These are phyloP conservation scores for Rhizopus stolonifer DNA, from an alignment of 371 early-diverging fungal genomes.

Conservation along the genomic window DNA sequence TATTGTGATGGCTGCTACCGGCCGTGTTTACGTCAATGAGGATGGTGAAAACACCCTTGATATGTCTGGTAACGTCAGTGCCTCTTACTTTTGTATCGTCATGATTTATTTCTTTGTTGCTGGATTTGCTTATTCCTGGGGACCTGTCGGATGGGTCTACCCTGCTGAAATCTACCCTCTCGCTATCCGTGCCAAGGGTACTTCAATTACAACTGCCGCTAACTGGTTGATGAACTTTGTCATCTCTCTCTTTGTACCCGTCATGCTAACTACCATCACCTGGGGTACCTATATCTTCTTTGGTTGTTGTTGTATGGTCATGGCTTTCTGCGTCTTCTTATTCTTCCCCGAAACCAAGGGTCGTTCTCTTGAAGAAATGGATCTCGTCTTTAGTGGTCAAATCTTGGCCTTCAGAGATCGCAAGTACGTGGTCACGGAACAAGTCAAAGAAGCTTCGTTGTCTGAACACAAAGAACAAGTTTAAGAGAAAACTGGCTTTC, in stretches of 20 bases:
- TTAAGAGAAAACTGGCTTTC: not conserved
- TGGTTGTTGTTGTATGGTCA: conserved; percentile 47
- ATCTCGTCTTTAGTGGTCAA: conserved; percentile 47
- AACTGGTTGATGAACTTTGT: conserved; percentile 66
- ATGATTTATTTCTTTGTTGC: conserved; percentile 53
- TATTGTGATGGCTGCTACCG: conserved; percentile 44
- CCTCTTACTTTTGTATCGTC: conserved; percentile 51
- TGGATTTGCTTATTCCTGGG: conserved; percentile 54
- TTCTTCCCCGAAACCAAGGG: conserved; percentile 64
- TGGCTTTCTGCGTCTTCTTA: conserved; percentile 37
- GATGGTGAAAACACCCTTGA: conserved; percentile 21
- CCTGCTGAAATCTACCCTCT: conserved; percentile 69
- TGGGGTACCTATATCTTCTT: conserved; percentile 64
- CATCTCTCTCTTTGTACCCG: conserved; percentile 44
- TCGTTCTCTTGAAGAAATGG: conserved; percentile 60
- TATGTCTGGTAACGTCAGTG: conserved; percentile 35
- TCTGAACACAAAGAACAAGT: not conserved
- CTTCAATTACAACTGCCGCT: conserved; percentile 59
- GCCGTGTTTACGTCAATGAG: conserved; percentile 6
- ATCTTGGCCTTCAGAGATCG: conserved; percentile 21
- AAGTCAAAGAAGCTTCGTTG: conserved; percentile 10
- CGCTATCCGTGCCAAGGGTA: conserved; percentile 50
- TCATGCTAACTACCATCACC: conserved; percentile 45
- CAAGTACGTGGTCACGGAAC: not conserved
- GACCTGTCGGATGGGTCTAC: conserved; percentile 56